phyloP scores from a whole-genome alignment of 768 basidiomycete genomes.

The Russula virescens region DNA sequence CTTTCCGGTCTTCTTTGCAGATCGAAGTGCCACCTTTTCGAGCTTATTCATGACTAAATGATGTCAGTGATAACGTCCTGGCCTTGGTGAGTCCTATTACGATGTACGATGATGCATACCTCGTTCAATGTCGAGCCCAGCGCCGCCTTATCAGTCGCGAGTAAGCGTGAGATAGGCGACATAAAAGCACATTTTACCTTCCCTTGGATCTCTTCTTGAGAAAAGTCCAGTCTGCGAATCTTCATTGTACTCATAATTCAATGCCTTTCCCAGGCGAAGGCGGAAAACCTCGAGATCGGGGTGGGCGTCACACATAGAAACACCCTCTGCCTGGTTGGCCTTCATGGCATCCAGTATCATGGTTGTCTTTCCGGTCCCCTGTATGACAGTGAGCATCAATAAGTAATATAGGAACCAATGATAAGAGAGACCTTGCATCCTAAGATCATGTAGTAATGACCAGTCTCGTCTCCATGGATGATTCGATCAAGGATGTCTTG shows the following conservation, averaged over 20 bases:
- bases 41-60: conserved; percentile 67
- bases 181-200: conserved; percentile 41
- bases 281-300: conserved; percentile 85
- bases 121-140: conserved; percentile 76
- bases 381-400: conserved; percentile 9
- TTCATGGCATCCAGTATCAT: conserved; percentile 83
- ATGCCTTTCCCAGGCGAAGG: conserved; percentile 75
- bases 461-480: conserved; percentile 63
- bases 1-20: conserved; percentile 47
- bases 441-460: conserved; percentile 71
- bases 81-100: not conserved
- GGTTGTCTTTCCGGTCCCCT: conserved; percentile 80
- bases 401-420: conserved; percentile 6
- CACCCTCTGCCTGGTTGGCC: conserved; percentile 61
- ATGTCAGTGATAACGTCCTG: not conserved
- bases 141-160: conserved; percentile 42
- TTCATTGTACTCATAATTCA: conserved; percentile 84
- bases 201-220: conserved; percentile 75
- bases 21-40: conserved; percentile 75
- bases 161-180: conserved; percentile 12
- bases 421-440: conserved; percentile 58
- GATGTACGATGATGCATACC: conserved; percentile 35
- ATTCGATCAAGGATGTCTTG: conserved; percentile 74
- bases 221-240: conserved; percentile 77
- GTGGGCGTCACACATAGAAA: conserved; percentile 77